phyloP scores from a whole-genome alignment of 2,329 filamentous ascomycete species.

The Talaromyces verruculosus region DNA sequence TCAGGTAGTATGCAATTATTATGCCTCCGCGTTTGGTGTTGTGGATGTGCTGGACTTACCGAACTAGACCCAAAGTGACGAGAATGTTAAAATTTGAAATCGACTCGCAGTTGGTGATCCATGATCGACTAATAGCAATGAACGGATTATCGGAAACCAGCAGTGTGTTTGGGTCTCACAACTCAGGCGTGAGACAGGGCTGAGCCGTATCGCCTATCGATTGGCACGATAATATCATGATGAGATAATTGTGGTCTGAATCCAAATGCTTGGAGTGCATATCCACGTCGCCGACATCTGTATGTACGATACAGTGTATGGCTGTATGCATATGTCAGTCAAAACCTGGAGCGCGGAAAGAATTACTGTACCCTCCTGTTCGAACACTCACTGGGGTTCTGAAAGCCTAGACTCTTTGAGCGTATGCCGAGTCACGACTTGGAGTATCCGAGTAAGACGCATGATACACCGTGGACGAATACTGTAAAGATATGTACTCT shows the following conservation, averaged over 20 bases:
- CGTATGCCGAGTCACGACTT: conserved; percentile 7
- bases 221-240: neutral
- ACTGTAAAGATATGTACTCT: neutral
- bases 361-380: neutral
- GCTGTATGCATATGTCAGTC: neutral
- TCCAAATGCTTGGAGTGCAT: neutral
- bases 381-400: neutral
- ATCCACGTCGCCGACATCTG: neutral
- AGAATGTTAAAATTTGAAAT: neutral
- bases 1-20: neutral
- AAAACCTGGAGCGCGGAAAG: neutral
- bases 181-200: neutral
- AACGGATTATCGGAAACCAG: neutral
- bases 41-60: neutral
- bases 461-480: neutral
- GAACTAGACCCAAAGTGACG: neutral
- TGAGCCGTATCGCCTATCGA: neutral
- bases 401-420: conserved; percentile 3
- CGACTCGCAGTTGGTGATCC: neutral
- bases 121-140: neutral
- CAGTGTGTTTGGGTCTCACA: neutral
- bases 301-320: neutral
- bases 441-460: neutral
- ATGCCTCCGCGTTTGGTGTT: neutral
- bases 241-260: neutral